Evolutionary conservation across 495 filamentous ascomycete species (phyloP).

Genomic region (Aspergillus bertholletiae): DNA sequence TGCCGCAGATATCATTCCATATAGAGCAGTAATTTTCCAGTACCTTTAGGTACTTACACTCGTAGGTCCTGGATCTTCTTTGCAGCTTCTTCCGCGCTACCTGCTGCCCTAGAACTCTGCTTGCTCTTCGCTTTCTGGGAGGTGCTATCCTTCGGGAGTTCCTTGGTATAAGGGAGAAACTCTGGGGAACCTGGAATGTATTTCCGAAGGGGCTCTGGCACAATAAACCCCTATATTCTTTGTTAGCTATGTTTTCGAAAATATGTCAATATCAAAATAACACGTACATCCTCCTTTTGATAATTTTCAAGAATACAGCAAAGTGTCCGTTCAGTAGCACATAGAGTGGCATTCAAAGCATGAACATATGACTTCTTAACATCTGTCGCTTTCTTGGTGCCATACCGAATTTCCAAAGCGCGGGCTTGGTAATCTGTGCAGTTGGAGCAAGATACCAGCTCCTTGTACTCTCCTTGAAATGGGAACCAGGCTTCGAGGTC

Average conservation of each 20-base stretch:
- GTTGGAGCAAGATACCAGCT: constrained; percentile 92
- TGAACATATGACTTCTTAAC: constrained; percentile 91
- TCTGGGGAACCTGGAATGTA: constrained; percentile 88
- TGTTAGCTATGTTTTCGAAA: constrained; percentile 2
- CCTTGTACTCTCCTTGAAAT: constrained; percentile 94
- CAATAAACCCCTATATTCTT: constrained; percentile 63
- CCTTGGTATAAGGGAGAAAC: constrained; percentile 84
- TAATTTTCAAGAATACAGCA: constrained; percentile 97
- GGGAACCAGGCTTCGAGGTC: constrained; percentile 98
- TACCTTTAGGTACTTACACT: constrained; percentile 21
- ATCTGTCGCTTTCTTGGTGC: constrained; percentile 73
- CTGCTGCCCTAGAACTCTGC: constrained; percentile 13
- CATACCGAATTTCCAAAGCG: constrained; percentile 81
- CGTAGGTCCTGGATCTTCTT: constrained; percentile 40
- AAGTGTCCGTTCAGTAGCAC: constrained; percentile 87
- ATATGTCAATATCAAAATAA: background rate
- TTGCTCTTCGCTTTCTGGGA: constrained; percentile 55
- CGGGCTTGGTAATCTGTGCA: constrained; percentile 94
- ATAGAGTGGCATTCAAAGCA: constrained; percentile 86
- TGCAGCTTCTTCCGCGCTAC: constrained; percentile 28
- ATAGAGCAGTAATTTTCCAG: background rate
- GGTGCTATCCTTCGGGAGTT: constrained; percentile 71
- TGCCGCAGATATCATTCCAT: background rate
- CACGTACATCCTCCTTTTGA: constrained; percentile 76
- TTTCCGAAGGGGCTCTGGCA: constrained; percentile 84